These are phyloP conservation scores for Tubosaeta brunneosetosa DNA, from an alignment of 768 basidiomycete genomes.

Conservation along the genomic window DNA sequence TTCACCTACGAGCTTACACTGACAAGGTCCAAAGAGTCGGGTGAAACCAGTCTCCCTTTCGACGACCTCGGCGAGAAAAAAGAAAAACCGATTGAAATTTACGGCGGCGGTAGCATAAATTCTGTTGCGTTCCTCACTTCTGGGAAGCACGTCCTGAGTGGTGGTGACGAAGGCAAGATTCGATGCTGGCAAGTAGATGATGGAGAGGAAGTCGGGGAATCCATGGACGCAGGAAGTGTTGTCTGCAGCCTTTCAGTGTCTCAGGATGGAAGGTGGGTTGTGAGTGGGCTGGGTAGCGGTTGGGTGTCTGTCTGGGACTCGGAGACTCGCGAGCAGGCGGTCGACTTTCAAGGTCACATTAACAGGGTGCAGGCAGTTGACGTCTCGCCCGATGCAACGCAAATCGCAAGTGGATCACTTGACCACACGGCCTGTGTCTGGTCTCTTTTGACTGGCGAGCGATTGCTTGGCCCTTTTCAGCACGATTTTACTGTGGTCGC, in stretches of 20 bases:
- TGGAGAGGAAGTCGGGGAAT: background rate
- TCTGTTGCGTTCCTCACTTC: background rate
- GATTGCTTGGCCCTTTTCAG: background rate
- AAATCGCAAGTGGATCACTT: background rate
- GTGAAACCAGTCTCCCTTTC: background rate
- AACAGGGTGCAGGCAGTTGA: background rate
- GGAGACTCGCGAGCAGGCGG: background rate
- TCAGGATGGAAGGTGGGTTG: constrained; percentile 8
- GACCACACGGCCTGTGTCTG: background rate
- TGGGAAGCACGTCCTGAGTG: background rate
- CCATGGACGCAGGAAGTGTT: too few species aligned
- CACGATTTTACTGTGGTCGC: background rate
- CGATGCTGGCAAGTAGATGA: constrained; percentile 3
- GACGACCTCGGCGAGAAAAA: background rate
- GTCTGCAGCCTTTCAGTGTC: background rate
- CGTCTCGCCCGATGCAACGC: background rate
- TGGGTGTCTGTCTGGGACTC: constrained; percentile 4
- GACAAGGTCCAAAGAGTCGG: background rate
- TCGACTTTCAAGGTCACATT: background rate
- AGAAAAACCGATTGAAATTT: background rate
- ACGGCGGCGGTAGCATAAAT: background rate
- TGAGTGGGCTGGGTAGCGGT: background rate
- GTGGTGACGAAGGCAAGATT: background rate
- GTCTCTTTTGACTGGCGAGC: background rate
- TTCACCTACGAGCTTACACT: background rate